Conservation (phyloP, 1,139 yeast species). For the Cylindricascospora bacillispora region DNA sequence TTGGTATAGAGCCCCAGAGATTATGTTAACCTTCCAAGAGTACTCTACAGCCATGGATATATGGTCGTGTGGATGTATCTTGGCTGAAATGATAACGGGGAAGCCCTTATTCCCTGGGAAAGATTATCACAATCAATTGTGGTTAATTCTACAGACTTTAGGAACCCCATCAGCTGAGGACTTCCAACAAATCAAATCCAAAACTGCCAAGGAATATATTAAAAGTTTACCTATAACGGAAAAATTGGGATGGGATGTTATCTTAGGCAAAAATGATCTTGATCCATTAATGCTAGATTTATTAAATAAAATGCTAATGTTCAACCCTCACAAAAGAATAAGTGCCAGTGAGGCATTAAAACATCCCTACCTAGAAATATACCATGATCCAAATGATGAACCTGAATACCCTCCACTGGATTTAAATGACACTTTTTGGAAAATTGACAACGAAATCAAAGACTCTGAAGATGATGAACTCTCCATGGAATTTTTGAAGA, state of each 20-base stretch:
- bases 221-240: slow-evolving; percentile 44
- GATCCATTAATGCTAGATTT: slow-evolving; percentile 54
- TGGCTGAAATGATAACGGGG: slow-evolving; percentile 53
- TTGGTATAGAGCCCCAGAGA: slow-evolving; percentile 74
- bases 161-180: slow-evolving; percentile 57
- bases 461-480: slow-evolving; percentile 24
- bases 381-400: slow-evolving; percentile 64
- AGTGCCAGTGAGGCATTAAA: slow-evolving; percentile 51
- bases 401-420: slow-evolving; percentile 41
- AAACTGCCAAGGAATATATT: slow-evolving; percentile 51
- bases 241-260: slow-evolving; percentile 32
- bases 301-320: slow-evolving; percentile 43
- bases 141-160: slow-evolving; percentile 44
- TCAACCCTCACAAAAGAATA: slow-evolving; percentile 52
- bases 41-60: slow-evolving; percentile 63
- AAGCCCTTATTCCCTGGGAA: slow-evolving; percentile 71
- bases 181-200: slow-evolving; percentile 42
- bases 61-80: slow-evolving; percentile 71
- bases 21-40: slow-evolving; percentile 56
- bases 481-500: slow-evolving; percentile 29
- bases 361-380: slow-evolving; percentile 52
- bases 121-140: slow-evolving; percentile 55
- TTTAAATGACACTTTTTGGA: slow-evolving; percentile 43
- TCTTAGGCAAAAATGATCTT: slow-evolving; percentile 30
- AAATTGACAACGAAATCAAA: slow-evolving; percentile 44